Base-by-base conservation (phyloP, 2,329 filamentous ascomycete species). In the Tolypocladium ovalisporum region DNA sequence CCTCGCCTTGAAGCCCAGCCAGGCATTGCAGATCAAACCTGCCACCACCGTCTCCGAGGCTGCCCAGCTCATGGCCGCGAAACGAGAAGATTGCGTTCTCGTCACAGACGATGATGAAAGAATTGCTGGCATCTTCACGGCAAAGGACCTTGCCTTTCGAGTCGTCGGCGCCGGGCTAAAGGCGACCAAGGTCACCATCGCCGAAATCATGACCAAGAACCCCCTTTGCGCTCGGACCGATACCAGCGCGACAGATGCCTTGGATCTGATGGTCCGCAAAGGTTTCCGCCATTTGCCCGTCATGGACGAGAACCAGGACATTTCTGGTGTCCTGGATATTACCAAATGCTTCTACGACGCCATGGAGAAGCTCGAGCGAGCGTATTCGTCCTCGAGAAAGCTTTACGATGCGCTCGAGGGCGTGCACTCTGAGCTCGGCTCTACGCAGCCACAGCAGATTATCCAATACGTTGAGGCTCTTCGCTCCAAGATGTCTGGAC, bases 281-380 rank as follows among this genome's bases (percentile, higher is more conserved):
- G 94, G 94, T 22, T 99, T 99, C 79, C 86, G 94, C 65, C 94
- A 99, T 77, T 75, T 99, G 69, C 94, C 94, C 3, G 94, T 99
- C 63, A 99, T 99, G 94, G 94, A 99, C 74, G 94, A 99, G 78
- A 97, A 99, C 73, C 94, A 99, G 75, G 93, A 99, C 69, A 99
- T 99, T 61, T 96, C 92, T 9, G 94, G 94, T 78, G 92, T 99
- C 64, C 79, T 99, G 56, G 94, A 99, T 73, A 99, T 99, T 66
- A 99, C 94, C 58, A 99, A 97, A 76, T 99, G 94, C 76, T 99
- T 99, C 75, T 99, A 99, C 75, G 94, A 99, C 75, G 94, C 94
- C 49, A 99, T 99, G 94, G 94, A 99, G 79, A 99, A 99, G 79
- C 78, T 99, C 60, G 94, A 99, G 79, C 88, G 94, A 55, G 94